Base-by-base conservation (phyloP, 306 rosid species). In the Dicorynia guianensis region DNA sequence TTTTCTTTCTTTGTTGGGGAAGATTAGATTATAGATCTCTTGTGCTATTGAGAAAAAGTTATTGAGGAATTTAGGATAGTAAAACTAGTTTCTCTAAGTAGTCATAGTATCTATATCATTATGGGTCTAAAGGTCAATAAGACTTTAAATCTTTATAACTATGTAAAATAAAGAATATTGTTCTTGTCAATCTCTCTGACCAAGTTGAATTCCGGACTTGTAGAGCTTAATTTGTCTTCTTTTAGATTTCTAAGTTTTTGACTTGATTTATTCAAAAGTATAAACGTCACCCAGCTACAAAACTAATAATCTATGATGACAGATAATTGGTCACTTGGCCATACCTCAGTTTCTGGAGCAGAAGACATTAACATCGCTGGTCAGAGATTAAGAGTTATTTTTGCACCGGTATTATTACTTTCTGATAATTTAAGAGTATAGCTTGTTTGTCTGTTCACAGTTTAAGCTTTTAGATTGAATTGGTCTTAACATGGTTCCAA, bases 241-340 rank as follows among this genome's bases (percentile, higher is more conserved):
- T 76, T 48, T 48, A 30, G 20, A 17, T 52, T 48, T 53, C 35
- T 46, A 63, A 46, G 17, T 70, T n/a, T 71, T 2, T 72, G 30
- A 42, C 48, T 54, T 38, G 19, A 67, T 25, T 7, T 67, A 38
- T 10, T 49, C n/a, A 57, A 48, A 58, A 39, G 18, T 50, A 30
- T 17, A 35, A 25, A 79, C 59, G 53, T 72, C 30, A 18, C 52
- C 71, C 49, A 53, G 33, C 14, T 30, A 7, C 55, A 42, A 53
- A 74, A 40, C 63, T 74, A 30, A 52, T 39, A n/a, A 69, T 47
- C 75, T 61, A 63, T 70, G 74, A 64, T 71, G 36, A 69, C 85
- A 91, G 98, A 80, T 82, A 90, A 86, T 67, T 93, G 97, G 98
- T 87, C 96, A 72, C 90, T 91, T 15, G 84, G 88, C 62, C 85